These are phyloP conservation scores for Rhytidhysteron rufulum DNA, from an alignment of 2,329 filamentous ascomycete genomes.

Conservation along the genomic window DNA sequence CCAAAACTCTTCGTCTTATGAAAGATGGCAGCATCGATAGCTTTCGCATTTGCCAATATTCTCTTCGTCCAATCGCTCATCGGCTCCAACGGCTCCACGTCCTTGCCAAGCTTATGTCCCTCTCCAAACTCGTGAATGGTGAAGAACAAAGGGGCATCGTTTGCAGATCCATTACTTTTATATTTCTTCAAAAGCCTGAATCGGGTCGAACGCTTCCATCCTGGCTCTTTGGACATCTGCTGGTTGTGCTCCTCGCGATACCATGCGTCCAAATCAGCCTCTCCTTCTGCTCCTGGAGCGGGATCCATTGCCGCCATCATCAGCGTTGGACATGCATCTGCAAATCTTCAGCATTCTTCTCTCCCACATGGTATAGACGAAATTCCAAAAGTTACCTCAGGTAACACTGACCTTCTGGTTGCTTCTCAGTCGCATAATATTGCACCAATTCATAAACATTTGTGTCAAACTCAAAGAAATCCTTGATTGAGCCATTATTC, in stretches of 20 bases:
- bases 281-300: conserved; percentile 13
- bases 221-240: conserved; percentile 27
- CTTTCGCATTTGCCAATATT: conserved; percentile 16
- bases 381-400: no score
- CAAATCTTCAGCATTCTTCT: no score
- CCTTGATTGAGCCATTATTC: conserved; percentile 12
- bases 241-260: conserved; percentile 31
- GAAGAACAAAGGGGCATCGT: conserved; percentile 16
- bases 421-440: conserved; percentile 13
- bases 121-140: conserved; percentile 29
- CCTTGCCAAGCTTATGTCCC: conserved; percentile 20
- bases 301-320: conserved; percentile 28
- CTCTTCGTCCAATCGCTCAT: conserved; percentile 30
- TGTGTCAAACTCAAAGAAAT: conserved; percentile 16
- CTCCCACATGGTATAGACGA: no score
- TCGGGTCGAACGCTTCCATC: conserved; percentile 21
- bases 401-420: conserved; percentile 19
- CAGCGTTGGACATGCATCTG: conserved; percentile 17
- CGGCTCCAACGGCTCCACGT: conserved; percentile 22
- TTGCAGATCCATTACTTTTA: conserved; percentile 6
- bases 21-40: conserved; percentile 28
- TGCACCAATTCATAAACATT: conserved; percentile 17
- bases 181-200: conserved; percentile 16
- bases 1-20: conserved; percentile 14
- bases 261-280: conserved; percentile 24